These are phyloP conservation scores for Candida insectalens DNA, from an alignment of 805 yeast species.

Conservation along the genomic window DNA sequence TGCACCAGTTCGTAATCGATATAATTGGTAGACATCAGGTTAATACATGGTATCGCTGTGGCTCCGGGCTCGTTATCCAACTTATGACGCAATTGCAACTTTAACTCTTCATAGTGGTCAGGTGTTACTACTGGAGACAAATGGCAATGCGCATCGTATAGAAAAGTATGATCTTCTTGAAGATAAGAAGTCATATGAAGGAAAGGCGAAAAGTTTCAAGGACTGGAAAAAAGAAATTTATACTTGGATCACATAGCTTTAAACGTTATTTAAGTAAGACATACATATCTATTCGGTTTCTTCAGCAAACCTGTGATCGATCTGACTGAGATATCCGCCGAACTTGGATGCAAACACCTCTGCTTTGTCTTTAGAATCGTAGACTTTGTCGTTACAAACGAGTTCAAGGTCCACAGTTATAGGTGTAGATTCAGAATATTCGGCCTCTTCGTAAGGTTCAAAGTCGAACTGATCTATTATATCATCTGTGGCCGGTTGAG, in stretches of 20 bases:
- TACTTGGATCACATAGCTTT: background rate
- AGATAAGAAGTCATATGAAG: constrained; percentile 1
- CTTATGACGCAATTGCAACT: constrained; percentile 1
- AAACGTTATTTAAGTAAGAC: too few relatives aligned
- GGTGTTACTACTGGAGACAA: constrained; percentile 17
- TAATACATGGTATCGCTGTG: constrained; percentile 8
- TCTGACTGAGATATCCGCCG: constrained; percentile 13
- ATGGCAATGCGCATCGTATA: constrained; percentile 33
- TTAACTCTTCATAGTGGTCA: constrained; percentile 4
- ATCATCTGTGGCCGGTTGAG: constrained; percentile 8
- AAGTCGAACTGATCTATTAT: constrained; percentile 17
- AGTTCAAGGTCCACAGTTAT: constrained; percentile 27
- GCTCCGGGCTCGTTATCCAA: constrained; percentile 1
- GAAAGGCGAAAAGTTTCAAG: background rate
- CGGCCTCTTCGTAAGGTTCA: constrained; percentile 15
- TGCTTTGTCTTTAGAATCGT: constrained; percentile 39
- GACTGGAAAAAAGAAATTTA: background rate
- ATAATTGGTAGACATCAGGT: constrained; percentile 41
- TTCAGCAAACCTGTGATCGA: constrained; percentile 10
- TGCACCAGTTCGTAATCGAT: constrained; percentile 24
- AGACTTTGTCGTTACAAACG: constrained; percentile 28
- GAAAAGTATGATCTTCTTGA: background rate
- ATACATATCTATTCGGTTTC: too few relatives aligned
- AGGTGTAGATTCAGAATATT: too few relatives aligned
- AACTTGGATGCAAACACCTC: constrained; percentile 19